Percentiles rank a stretch among this genome's conserved stretches.
phyloP scores from a whole-genome alignment of 148 eudicot species.

The Bassia scoparia region DNA sequence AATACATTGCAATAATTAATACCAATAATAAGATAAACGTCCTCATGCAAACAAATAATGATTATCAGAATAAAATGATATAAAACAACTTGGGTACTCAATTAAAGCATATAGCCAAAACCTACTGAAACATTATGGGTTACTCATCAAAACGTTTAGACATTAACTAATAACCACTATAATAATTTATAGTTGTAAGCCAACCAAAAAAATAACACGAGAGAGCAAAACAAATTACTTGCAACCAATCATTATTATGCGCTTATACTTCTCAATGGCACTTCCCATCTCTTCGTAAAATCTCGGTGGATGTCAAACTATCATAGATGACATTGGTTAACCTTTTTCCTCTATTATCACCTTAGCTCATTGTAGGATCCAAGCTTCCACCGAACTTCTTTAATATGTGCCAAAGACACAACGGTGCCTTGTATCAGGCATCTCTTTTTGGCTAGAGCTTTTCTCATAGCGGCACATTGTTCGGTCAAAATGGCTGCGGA shows the following conservation, averaged over 20 bases:
- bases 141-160: too few relatives aligned
- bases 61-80: too few relatives aligned
- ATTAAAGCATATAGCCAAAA: too few relatives aligned
- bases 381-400: not conserved
- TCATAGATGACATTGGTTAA: not conserved
- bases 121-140: too few relatives aligned
- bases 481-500: not conserved
- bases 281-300: not conserved
- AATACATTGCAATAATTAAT: too few relatives aligned
- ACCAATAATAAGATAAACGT: too few relatives aligned
- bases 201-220: not conserved
- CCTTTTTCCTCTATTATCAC: not conserved
- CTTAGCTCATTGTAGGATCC: not conserved
- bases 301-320: not conserved
- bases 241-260: not conserved
- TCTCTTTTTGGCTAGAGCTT: not conserved
- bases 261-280: not conserved
- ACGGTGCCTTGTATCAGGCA: not conserved
- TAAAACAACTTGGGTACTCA: too few relatives aligned
- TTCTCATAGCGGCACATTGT: not conserved
- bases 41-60: too few relatives aligned
- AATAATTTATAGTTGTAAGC: too few relatives aligned
- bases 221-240: too few relatives aligned
- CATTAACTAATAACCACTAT: too few relatives aligned
- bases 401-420: not conserved